These are phyloP conservation scores for Allium sativum DNA, from an alignment of 106 monocot species.

Conservation along the genomic window DNA sequence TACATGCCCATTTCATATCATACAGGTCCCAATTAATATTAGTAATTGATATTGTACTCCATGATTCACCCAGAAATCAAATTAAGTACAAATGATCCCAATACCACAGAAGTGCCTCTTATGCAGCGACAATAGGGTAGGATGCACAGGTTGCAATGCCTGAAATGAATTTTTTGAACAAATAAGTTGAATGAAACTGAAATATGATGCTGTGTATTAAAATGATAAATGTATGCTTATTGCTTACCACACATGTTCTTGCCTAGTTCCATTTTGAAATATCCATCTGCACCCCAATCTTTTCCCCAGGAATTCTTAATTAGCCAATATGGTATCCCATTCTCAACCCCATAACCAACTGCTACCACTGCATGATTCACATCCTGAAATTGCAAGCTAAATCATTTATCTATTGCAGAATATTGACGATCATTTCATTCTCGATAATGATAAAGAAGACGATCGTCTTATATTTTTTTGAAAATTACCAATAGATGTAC, in stretches of 20 bases:
- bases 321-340: constrained; percentile 66
- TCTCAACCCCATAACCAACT: constrained; percentile 69
- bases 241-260: constrained; percentile 98
- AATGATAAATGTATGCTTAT: neutral
- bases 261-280: constrained; percentile 97
- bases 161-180: too few species aligned
- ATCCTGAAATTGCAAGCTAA: constrained; percentile 24
- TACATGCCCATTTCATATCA: neutral
- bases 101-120: neutral
- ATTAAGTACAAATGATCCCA: constrained; percentile 1
- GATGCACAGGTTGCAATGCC: constrained; percentile 95
- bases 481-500: too few species aligned
- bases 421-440: too few species aligned
- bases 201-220: neutral
- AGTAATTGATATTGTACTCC: neutral
- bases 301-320: constrained; percentile 82
- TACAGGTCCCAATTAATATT: neutral
- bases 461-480: too few species aligned
- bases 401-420: too few species aligned
- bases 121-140: constrained; percentile 61
- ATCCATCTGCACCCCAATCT: constrained; percentile 73
- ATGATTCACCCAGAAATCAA: neutral
- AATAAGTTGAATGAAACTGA: too few species aligned
- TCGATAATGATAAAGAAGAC: too few species aligned
- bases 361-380: constrained; percentile 85